Conservation (phyloP, 345 rosid species). For the Populus simonii region DNA sequence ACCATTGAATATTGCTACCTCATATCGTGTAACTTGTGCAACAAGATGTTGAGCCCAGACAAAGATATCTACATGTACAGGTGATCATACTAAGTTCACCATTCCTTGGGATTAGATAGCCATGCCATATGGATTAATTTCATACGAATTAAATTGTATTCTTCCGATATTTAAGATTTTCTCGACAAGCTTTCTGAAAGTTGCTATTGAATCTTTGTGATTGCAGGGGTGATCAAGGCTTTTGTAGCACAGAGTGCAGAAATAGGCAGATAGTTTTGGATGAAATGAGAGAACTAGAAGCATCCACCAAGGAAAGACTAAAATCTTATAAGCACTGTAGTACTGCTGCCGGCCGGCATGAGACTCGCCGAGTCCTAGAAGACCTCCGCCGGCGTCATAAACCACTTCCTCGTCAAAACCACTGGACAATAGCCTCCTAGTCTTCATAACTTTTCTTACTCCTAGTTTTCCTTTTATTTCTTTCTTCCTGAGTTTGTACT, state of each 20-base stretch:
- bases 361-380: constrained; percentile 31
- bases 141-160: background rate
- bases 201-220: background rate
- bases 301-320: constrained; percentile 36
- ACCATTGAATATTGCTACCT: constrained; percentile 38
- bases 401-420: constrained; percentile 20
- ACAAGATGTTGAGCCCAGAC: constrained; percentile 43
- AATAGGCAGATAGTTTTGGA: constrained; percentile 59
- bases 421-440: constrained; percentile 34
- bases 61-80: constrained; percentile 86
- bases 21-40: constrained; percentile 59
- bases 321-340: constrained; percentile 40
- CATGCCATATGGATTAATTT: background rate
- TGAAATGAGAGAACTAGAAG: constrained; percentile 53
- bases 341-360: constrained; percentile 23
- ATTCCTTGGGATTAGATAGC: background rate
- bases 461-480: too few species aligned
- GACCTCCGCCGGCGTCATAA: constrained; percentile 37
- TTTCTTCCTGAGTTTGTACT: background rate
- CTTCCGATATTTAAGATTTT: background rate
- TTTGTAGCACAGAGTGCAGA: constrained; percentile 73
- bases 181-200: background rate
- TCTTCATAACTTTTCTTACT: background rate
- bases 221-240: constrained; percentile 76
- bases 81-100: constrained; percentile 17